Evolutionary conservation across 768 basidiomycete genomes (phyloP).

Genomic region (Coprinopsis strossmayeri): DNA sequence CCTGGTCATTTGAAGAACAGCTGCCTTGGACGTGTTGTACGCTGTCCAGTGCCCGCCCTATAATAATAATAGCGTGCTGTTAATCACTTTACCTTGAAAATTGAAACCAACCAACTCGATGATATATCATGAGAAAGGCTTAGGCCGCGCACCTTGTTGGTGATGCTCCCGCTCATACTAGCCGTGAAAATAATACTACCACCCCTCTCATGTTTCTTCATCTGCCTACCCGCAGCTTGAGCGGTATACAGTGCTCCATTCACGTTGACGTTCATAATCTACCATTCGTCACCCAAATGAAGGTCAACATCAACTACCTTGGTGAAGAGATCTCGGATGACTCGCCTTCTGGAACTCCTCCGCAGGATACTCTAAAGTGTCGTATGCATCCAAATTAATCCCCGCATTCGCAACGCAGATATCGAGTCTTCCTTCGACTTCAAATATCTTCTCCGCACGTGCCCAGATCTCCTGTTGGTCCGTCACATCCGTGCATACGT

Average conservation of each 20-base stretch:
- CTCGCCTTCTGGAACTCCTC: constrained; percentile 35
- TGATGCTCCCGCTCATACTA: constrained; percentile 55
- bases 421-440: constrained; percentile 57
- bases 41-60: constrained; percentile 56
- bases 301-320: no score
- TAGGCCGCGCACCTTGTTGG: constrained; percentile 31
- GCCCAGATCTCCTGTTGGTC: constrained; percentile 44
- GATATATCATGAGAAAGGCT: no score
- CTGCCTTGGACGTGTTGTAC: constrained; percentile 70
- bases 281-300: no score
- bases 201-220: constrained; percentile 37
- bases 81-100: background rate
- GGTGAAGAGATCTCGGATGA: no score
- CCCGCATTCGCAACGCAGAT: constrained; percentile 65
- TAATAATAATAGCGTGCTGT: no score
- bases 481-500: constrained; percentile 51
- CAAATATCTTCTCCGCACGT: constrained; percentile 43
- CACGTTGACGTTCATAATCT: constrained; percentile 52
- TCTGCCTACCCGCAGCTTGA: constrained; percentile 53
- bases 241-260: constrained; percentile 54
- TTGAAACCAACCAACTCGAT: background rate
- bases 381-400: constrained; percentile 39
- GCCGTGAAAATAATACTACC: constrained; percentile 58
- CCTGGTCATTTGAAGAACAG: constrained; percentile 71
- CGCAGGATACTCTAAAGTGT: constrained; percentile 51